Percentiles rank a stretch among this genome's conserved stretches.
These are phyloP conservation scores for Hypoxylon crocopeplum DNA, from an alignment of 495 filamentous ascomycete genomes.

Conservation along the genomic window DNA sequence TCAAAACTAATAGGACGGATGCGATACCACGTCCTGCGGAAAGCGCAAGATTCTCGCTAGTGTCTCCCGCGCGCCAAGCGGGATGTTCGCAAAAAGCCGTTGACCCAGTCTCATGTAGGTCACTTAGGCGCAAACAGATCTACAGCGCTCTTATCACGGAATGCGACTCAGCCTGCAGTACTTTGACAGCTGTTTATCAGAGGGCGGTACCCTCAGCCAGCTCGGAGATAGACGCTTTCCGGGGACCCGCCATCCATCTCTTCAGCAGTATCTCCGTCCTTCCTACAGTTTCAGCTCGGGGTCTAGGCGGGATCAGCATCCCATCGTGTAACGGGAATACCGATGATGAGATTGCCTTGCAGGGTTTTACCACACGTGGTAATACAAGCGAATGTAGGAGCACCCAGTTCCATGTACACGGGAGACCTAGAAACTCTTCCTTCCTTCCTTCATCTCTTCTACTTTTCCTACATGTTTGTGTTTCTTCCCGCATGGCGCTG, in stretches of 20 bases:
- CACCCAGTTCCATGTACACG: not conserved
- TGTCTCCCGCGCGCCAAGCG: too few relatives aligned
- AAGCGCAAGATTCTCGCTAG: too few relatives aligned
- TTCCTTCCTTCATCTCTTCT: not conserved
- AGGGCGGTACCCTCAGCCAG: not conserved
- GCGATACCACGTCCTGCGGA: too few relatives aligned
- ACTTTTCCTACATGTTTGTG: too few relatives aligned
- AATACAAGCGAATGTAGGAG: not conserved
- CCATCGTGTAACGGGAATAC: not conserved
- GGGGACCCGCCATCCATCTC: not conserved
- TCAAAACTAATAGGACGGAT: too few relatives aligned
- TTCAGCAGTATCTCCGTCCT: not conserved
- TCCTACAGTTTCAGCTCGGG: not conserved
- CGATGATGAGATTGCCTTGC: not conserved
- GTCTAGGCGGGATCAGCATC: not conserved
- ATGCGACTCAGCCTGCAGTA: too few relatives aligned
- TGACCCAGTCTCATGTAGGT: too few relatives aligned
- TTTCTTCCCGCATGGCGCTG: not conserved
- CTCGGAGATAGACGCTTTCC: not conserved
- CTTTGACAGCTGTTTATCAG: not conserved
- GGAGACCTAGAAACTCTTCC: not conserved
- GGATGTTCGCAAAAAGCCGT: too few relatives aligned
- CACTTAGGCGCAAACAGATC: too few relatives aligned
- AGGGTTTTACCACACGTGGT: slow-evolving; percentile 4
- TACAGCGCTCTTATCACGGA: too few relatives aligned